Conservation (phyloP, 805 yeast genomes). For the Metschnikowia lachancei region DNA sequence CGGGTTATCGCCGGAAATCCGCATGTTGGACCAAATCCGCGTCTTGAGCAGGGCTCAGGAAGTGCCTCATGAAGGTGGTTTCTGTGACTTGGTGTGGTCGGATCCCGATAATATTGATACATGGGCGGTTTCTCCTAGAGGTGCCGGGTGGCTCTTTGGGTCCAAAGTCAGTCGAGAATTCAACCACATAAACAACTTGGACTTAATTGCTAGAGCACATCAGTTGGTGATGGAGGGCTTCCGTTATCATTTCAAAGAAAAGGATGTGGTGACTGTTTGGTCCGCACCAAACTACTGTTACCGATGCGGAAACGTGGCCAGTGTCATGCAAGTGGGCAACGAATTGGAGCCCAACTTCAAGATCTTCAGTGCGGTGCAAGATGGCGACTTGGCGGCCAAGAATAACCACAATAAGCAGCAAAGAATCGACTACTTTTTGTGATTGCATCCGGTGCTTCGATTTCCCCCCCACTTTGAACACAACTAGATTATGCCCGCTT, state of each 20-base stretch:
- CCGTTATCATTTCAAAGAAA: slow-evolving; percentile 92
- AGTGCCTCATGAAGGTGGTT: slow-evolving; percentile 98
- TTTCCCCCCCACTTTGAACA: not conserved
- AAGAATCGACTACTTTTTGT: slow-evolving; percentile 46
- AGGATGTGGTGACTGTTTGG: slow-evolving; percentile 98
- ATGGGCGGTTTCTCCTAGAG: slow-evolving; percentile 97
- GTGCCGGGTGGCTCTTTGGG: slow-evolving; percentile 98
- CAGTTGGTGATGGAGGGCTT: slow-evolving; percentile 99
- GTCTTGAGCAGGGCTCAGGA: slow-evolving; percentile 95
- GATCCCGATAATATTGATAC: slow-evolving; percentile 98
- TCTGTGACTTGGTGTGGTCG: slow-evolving; percentile 95
- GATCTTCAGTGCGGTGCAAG: slow-evolving; percentile 94
- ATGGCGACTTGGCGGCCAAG: slow-evolving; percentile 52
- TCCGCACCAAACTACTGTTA: slow-evolving; percentile 96
- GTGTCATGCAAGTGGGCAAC: slow-evolving; percentile 94
- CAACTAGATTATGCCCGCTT: not conserved
- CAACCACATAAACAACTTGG: slow-evolving; percentile 88
- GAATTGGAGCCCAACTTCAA: slow-evolving; percentile 84
- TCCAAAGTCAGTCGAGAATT: slow-evolving; percentile 91
- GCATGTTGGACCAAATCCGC: slow-evolving; percentile 95
- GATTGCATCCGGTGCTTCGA: slow-evolving; percentile 2
- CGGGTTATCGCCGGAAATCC: slow-evolving; percentile 93
- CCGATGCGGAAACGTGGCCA: slow-evolving; percentile 96
- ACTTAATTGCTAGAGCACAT: slow-evolving; percentile 92
- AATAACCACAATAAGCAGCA: slow-evolving; percentile 41